Conservation (phyloP, 1,284 basidiomycete genomes). For the Ustilago xerochloae region DNA sequence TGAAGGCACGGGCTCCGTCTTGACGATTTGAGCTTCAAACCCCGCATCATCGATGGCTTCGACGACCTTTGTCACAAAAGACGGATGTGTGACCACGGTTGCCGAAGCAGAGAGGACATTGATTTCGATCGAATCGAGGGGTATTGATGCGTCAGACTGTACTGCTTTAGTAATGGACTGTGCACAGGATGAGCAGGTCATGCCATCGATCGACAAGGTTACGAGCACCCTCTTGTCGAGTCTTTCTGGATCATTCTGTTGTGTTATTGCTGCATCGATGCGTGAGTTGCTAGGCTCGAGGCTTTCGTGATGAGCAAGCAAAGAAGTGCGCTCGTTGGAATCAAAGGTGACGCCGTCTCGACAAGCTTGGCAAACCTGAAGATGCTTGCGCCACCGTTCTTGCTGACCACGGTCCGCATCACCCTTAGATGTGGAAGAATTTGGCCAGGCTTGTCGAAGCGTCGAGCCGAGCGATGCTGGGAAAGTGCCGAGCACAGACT, state of each 20-base stretch:
- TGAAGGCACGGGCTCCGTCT: constrained; percentile 15
- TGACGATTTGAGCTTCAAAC: constrained; percentile 29
- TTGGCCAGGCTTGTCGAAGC: constrained; percentile 13
- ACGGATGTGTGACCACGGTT: constrained; percentile 7
- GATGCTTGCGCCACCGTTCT: constrained; percentile 61
- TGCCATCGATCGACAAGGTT: constrained; percentile 23
- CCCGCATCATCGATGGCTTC: constrained; percentile 48
- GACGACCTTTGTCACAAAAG: constrained; percentile 9
- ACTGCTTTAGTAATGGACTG: constrained; percentile 24
- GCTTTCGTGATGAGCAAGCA: background rate
- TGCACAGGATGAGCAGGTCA: constrained; percentile 35
- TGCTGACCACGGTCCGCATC: constrained; percentile 14
- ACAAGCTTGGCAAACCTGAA: constrained; percentile 68
- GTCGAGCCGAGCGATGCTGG: constrained; percentile 30
- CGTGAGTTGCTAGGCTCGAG: background rate
- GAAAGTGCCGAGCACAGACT: constrained; percentile 10
- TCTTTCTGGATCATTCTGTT: background rate
- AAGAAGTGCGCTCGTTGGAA: background rate
- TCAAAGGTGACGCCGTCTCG: constrained; percentile 58
- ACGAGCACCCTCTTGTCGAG: constrained; percentile 6
- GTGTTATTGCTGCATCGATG: background rate
- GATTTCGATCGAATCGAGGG: constrained; percentile 17
- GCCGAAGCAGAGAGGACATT: constrained; percentile 27
- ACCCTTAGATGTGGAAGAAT: background rate
- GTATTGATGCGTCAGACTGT: background rate